Base-by-base conservation (phyloP, 2,329 filamentous ascomycete genomes). In the Colletotrichum acutatum region DNA sequence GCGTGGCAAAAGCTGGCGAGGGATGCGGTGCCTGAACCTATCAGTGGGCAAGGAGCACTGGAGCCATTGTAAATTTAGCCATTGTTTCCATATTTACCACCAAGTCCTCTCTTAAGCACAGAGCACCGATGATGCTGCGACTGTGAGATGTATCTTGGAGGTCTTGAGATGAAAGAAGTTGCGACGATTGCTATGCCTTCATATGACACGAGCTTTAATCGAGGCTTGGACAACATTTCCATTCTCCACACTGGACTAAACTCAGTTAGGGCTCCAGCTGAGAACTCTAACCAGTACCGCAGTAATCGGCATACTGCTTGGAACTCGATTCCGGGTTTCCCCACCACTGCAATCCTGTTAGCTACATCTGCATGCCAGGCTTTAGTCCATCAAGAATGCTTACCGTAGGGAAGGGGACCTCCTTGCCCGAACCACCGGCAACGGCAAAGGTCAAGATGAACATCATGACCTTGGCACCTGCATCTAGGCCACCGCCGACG, bases 371-470 rank as follows among this genome's bases (percentile, higher is more conserved):
- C 14, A 42, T 12, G 12, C n/a, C 6, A 28, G 2, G 7, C 12
- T 3, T n/a, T 9, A 30, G 8, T 9, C 16, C 11, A 26, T 12
- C 12, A 11, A 3, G 6, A 9, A 8, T 53, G 56, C 68, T n/a
- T 49, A 72, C 72, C 59, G 59, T 75, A 14, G 74, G 76, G 30
- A 77, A 77, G 4, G 60, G 42, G 12, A 75, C 67, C 54, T 72
- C 71, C 7, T 62, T 68, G 9, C 75, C 76, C 16, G 66, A 74
- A 52, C 71, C 75, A 32, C 75, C 75, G 52, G 74, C 71, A 14
- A 76, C 75, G 9, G 76, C 60, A 26, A 75, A 77, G 7, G 74
- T 76, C 24, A 76, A 62, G 28, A 77, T 75, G 53, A 77, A 77
- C 65, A 76, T 71, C 72, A 76, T 73, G 19, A 77, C 74, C 74